Conservation (phyloP, 257 asterid species). For the Solanum lignicaule region DNA sequence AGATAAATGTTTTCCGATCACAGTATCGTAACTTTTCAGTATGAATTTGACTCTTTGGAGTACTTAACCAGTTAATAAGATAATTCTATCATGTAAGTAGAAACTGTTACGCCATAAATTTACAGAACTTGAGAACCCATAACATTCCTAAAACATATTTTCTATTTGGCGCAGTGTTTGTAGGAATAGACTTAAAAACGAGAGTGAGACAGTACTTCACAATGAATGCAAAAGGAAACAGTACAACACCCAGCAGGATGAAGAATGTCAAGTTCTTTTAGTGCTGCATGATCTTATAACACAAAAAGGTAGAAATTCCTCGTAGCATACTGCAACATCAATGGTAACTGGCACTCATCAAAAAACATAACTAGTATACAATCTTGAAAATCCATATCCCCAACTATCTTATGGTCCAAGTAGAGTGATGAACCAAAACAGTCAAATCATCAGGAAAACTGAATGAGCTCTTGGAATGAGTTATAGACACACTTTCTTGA, state of each 20-base stretch:
- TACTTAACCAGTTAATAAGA: neutral
- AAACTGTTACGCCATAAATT: neutral
- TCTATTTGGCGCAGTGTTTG: neutral
- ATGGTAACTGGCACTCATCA: neutral
- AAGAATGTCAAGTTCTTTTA: neutral
- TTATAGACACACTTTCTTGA: neutral
- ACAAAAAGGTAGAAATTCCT: neutral
- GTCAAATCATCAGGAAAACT: neutral
- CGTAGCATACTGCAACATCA: neutral
- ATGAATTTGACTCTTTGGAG: neutral
- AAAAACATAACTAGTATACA: neutral
- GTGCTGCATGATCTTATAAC: neutral
- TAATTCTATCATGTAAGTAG: neutral
- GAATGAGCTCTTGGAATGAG: neutral
- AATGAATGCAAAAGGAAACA: neutral
- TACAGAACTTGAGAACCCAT: neutral
- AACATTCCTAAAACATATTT: neutral
- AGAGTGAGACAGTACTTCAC: neutral
- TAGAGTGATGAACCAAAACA: neutral
- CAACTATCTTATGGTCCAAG: neutral
- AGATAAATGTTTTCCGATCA: neutral
- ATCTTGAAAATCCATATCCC: neutral
- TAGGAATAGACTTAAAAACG: neutral
- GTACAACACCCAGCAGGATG: neutral
- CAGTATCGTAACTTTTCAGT: neutral